Percentiles rank a stretch among this genome's conserved stretches.
Conservation (phyloP, 805 yeast genomes). For the Zygoascus ofunaensis region DNA sequence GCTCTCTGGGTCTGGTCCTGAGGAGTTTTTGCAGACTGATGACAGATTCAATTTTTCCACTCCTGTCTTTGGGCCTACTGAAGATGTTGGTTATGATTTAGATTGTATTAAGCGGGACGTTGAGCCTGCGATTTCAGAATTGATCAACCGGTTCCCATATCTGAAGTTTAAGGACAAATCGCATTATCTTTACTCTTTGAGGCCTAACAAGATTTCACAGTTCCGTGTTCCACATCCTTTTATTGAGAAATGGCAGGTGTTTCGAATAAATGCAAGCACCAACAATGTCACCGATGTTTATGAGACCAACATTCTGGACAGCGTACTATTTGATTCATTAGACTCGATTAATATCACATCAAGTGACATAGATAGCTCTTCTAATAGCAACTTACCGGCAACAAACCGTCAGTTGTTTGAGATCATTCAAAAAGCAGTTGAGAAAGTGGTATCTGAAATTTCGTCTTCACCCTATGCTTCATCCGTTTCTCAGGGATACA, state of each 20-base stretch:
- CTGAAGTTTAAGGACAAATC: conserved; percentile 12
- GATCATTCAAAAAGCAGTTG: conserved; percentile 12
- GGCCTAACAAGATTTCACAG: conserved; percentile 16
- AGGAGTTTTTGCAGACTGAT: no score
- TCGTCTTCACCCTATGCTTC: conserved; percentile 7
- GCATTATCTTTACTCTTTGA: conserved; percentile 14
- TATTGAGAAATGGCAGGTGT: conserved; percentile 27
- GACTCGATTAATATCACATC: background rate
- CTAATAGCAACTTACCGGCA: background rate
- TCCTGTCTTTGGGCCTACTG: conserved; percentile 3
- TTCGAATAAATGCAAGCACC: conserved; percentile 22
- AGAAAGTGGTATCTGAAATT: conserved; percentile 9
- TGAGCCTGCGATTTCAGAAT: conserved; percentile 27
- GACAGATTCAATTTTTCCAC: background rate
- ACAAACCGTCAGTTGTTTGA: conserved; percentile 8
- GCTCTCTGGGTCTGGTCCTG: background rate
- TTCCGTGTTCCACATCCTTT: conserved; percentile 21
- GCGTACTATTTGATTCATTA: background rate
- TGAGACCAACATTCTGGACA: conserved; percentile 14
- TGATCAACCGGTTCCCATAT: conserved; percentile 17
- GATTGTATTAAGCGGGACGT: conserved; percentile 26
- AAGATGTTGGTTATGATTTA: conserved; percentile 23
- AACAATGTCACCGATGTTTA: conserved; percentile 24
- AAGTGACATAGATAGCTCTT: background rate
- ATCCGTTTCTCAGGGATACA: background rate